Base-by-base conservation (phyloP, 306 rosid species). In the Ormosia emarginata region DNA sequence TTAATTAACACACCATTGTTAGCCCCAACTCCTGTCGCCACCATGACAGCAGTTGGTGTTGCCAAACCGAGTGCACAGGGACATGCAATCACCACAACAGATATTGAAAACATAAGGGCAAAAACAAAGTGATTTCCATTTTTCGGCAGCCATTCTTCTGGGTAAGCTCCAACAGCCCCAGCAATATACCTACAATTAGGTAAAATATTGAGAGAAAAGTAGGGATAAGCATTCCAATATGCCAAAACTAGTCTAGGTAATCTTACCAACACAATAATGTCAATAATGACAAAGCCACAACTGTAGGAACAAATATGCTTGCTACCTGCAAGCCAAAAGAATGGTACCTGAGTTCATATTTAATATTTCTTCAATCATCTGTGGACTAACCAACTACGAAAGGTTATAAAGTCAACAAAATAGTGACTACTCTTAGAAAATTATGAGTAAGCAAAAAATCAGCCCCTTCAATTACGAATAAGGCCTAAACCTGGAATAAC, bases 1-100 rank as follows among this genome's bases (percentile, higher is more conserved):
- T 96, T 96, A 81, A 96, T 96, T 81, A 96, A 87, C 62, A 96
- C 98, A 24, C 99, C 99, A 67, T 96, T 91, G 86, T 87, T 96
- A 37, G 99, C 99, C 64, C 99, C 99, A 87, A 96, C 97, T 68
- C 99, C 98, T 2, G 99, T 93, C 37, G 99, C 99, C 79, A 96
- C 99, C 99, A 96, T 96, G 82, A 93, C 97, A 75, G 99, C 99
- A 71, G 99, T 96, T 56, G 98, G 99, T 30, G 99, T 96, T 80
- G 99, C 99, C 92, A 96, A 90, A 71, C 98, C 99, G 76, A 96
- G 97, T 56, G 99, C 98, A 85, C 98, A 96, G 30, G 99, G 99
- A 69, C 99, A 96, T 46, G 99, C 98, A 85, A 96, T 93, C 80
- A 96, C 99, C 84, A 96, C 97, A 17, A 93, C 98, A 66, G 97